Base-by-base conservation (phyloP, 306 rosid genomes). In the Inga oerstediana region DNA sequence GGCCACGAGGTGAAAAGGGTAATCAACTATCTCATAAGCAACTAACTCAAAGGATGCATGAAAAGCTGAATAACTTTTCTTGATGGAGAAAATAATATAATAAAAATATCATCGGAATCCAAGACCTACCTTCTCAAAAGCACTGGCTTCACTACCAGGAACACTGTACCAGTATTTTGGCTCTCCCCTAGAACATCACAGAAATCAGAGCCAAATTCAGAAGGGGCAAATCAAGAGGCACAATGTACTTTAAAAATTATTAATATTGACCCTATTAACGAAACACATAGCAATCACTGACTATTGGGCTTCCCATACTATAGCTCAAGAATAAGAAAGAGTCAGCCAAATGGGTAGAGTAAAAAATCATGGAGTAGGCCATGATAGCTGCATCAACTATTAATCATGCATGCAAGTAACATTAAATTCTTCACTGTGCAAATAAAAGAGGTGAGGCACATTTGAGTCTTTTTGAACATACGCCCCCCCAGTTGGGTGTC, bases 111-210 rank as follows among this genome's bases (percentile, higher is more conserved):
- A 81, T 41, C 79, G 71, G 79, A 79, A 80, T 27, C 75, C 76
- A 46, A 37, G 32, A 73, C 64, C 80, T 87, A 95, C 99, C 97
- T 96, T 89, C 87, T 96, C 99, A 86, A 96, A 96, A 67, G 97
- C 93, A 84, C 59, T 62, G 43, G 98, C 97, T 86, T 92, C 91
- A 86, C 85, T 87, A 81, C 99, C 99, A 86, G 99, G 99, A 81
- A 96, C 91, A 75, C 99, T 96, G 88, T 96, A 96, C 99, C 99
- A 96, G 84, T 97, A 96, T 86, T 96, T 96, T 81, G 99, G 93
- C 90, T 96, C 99, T 82, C 99, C 99, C 99, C 99, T 95, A 82
- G 77, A 87, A 81, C 85, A 89, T 71, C 82, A 75, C 32, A 82
- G 79, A 82, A 85, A 80, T 78, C 75, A 87, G 83, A 80, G 43